Base-by-base conservation (phyloP, 352 stramenopile species). In the Blastocystis sp. region DNA sequence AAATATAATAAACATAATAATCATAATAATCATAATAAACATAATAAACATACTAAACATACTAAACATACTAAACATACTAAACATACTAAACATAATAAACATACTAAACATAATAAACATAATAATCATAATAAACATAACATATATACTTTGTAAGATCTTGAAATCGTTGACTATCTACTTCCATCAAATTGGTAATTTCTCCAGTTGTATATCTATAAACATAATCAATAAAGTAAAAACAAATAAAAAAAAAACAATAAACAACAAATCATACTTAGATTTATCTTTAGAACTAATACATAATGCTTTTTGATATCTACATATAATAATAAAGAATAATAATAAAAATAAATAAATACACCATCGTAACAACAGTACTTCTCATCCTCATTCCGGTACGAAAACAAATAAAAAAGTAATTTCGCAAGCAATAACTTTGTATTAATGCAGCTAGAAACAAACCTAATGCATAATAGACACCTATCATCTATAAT, bases 181-280 rank as follows among this genome's bases (percentile, higher is more conserved):
- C 87, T 67, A 94, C 91, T 4, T 82, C 89, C 75, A 95, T 93
- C 28, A 96, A 78, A 67, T 95, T 95, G 7, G 83, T 89, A 65
- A 95, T 94, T 73, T 94, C 82, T 44, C 86, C 86, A 19, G 82
- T 65, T 31, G 67, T 79, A 44, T 36, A 64, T 73, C 9, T 64
- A 43, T 2, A 37, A 67, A 33, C 77, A 40, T 10, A 11, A 41
- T n/a, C 56, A 30, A 35, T 59, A 36, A 70, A 47, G 67, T 77
- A 23, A 42, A 21, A 32, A 13, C 13, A 77, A 27, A 74, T 85
- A 48, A 72, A 75, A 57, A 80, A 73, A 77, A 76, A 76, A 37
- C 56, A 80, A 58, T n/a, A n/a, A n/a, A n/a, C n/a, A n/a, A n/a
- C n/a, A n/a, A n/a, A n/a, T n/a, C n/a, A n/a, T n/a, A n/a, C n/a